These are phyloP conservation scores for Macrolepiota dolichaula DNA, from an alignment of 768 basidiomycete genomes.

Conservation along the genomic window DNA sequence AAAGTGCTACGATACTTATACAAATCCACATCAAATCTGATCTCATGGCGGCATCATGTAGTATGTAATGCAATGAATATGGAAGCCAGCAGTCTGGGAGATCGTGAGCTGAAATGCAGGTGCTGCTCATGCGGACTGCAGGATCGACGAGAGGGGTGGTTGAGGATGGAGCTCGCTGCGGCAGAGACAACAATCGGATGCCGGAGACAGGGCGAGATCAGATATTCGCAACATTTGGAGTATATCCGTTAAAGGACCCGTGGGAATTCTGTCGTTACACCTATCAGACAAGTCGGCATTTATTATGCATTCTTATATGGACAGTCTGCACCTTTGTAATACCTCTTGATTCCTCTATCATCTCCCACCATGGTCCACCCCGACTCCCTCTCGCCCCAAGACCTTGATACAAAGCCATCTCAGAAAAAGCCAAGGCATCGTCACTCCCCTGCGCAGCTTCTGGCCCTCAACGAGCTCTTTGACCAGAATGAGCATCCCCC, in stretches of 20 bases:
- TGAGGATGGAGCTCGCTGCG: not conserved
- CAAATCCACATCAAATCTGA: conserved; percentile 6
- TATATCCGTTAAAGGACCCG: conserved; percentile 4
- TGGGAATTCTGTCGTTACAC: conserved; percentile 12
- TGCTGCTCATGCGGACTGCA: not conserved
- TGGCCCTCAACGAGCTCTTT: conserved; percentile 75
- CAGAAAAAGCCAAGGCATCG: conserved; percentile 79
- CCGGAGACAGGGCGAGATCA: conserved; percentile 2
- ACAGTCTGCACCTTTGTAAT: conserved; percentile 23
- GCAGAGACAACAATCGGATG: conserved; percentile 6
- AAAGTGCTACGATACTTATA: not conserved
- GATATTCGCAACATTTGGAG: conserved; percentile 3
- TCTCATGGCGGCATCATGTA: not conserved
- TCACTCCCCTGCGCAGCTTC: conserved; percentile 68
- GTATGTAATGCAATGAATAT: not conserved
- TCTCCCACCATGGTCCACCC: conserved; percentile 21
- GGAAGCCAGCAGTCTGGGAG: not conserved
- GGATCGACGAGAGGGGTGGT: not conserved
- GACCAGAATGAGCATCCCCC: conserved; percentile 75
- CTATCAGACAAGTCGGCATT: conserved; percentile 7
- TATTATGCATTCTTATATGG: conserved; percentile 20
- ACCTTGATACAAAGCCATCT: conserved; percentile 28
- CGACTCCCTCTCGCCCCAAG: conserved; percentile 21
- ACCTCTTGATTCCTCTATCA: conserved; percentile 20
- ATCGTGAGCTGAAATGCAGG: not conserved